Evolutionary conservation across 2,329 filamentous ascomycete genomes (phyloP), one percentile per base, ranked within the genome.

Genomic region (Trichoderma citrinoviride): DNA sequence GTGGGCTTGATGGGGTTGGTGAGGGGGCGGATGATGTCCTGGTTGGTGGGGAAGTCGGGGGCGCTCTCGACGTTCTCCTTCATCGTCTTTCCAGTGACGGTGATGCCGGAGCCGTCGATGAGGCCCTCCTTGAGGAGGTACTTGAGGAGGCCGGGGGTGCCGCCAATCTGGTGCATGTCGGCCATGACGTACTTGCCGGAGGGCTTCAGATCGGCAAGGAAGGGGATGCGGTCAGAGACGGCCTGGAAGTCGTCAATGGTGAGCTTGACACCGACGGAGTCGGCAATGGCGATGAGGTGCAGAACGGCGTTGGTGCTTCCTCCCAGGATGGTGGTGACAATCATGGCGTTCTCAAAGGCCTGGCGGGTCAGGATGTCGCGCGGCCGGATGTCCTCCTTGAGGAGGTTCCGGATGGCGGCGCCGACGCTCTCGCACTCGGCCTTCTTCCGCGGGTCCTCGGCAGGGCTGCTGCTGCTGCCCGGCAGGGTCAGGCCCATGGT

Each of bases 131-230:
- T 91, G 67, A 96, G 85, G 49, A 97, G 85, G 73, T 94, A 87
- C 79, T 96, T 96, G 77, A 96, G 91, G 6, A 97, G 89, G 0
- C 90, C 89, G 0, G 93, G 92, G 44, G 93, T 92, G 44, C 93
- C 93, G 66, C 93, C 93, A 68, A 96, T 91, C 68, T 93, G 90
- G 80, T 92, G 93, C 65, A 92, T 79, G 71, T 92, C 89, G 68
- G 88, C 91, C 84, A 96, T 94, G 75, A 93, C 90, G 77, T 92
- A 95, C 74, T 92, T 92, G 62, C 93, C 93, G 5, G 90, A 92
- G 2, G 91, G 91, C 81, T 94, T 93, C 47, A 95, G 81, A 74
- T 95, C 90, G 8, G 91, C 91, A 25, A 95, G 83, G 82, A 93
- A 90, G 23, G 91, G 91, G 19, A 85, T 92, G 55, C 87, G 85